phyloP scores from a whole-genome alignment of 2,329 filamentous ascomycete species.

The Aspergillus transmontanensis region DNA sequence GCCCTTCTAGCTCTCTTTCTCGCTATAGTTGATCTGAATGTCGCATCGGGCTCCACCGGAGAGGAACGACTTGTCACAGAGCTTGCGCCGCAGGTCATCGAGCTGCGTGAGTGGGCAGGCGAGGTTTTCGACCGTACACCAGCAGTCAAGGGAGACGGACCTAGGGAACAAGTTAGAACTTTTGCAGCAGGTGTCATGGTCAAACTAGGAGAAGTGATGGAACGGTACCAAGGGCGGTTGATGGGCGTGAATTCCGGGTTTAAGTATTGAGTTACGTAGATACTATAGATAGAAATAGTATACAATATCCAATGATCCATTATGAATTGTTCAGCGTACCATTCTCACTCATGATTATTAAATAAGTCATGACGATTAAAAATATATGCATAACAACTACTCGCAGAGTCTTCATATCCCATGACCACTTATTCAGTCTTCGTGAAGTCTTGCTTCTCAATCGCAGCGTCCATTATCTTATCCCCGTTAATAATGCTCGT shows the following conservation, averaged over 20 bases:
- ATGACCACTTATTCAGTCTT: slow-evolving; percentile 25
- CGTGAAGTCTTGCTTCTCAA: slow-evolving; percentile 69
- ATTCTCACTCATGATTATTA: slow-evolving; percentile 3
- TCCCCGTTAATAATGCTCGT: slow-evolving; percentile 90
- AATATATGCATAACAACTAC: background rate
- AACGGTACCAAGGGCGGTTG: slow-evolving; percentile 75
- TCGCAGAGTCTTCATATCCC: background rate
- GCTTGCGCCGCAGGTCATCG: slow-evolving; percentile 75
- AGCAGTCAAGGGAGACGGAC: slow-evolving; percentile 54
- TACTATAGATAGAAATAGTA: background rate
- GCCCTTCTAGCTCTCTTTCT: slow-evolving; percentile 79
- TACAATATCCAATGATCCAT: background rate
- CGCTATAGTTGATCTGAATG: slow-evolving; percentile 79
- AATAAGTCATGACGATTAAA: background rate
- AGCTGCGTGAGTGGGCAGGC: slow-evolving; percentile 84
- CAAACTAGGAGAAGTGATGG: slow-evolving; percentile 76
- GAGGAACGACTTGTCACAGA: slow-evolving; percentile 72
- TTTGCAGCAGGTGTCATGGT: slow-evolving; percentile 82
- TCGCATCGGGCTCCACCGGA: slow-evolving; percentile 49
- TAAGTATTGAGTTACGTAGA: slow-evolving; percentile 30
- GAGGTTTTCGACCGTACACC: slow-evolving; percentile 67
- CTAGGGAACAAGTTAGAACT: slow-evolving; percentile 43
- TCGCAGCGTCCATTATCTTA: slow-evolving; percentile 81
- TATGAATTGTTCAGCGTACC: slow-evolving; percentile 1
- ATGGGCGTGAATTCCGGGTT: slow-evolving; percentile 67